Base-by-base conservation (phyloP, 352 stramenopile species). In the Globisporangium lucens region DNA sequence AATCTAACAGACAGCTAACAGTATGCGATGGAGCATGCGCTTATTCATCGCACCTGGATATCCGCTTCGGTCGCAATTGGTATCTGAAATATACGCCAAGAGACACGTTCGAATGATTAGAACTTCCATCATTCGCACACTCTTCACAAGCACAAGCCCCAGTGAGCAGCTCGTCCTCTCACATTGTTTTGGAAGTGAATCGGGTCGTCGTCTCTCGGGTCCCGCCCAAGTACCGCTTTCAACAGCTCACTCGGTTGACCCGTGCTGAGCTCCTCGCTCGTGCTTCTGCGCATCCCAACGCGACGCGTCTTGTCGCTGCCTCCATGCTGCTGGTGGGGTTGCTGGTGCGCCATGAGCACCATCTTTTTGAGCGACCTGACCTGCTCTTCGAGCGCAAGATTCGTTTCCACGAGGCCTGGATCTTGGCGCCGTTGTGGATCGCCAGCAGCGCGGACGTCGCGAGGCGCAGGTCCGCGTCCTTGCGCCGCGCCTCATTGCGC, bases 351-450 rank as follows among this genome's bases (percentile, higher is more conserved):
- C 38, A 68, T 59, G 61, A 75, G 60, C 24, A 85, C 52, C 57
- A 76, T 70, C 10, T 65, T 71, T 68, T 85, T 85, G 29, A 85
- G 72, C 38, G 75, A 76, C 59, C 74, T 71, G 22, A 85, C 75
- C 61, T 85, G 78, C 56, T 85, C 75, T 12, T 78, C 66, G 57
- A 85, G 66, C 30, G 78, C 78, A 15, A 82, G 62, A 51, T 85
- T 85, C 52, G 74, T 69, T 59, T 85, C 74, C 27, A 80, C 70
- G 7, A 83, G 68, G 61, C 75, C 36, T 83, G 73, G 13, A 83
- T 57, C 17, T 80, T 73, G n/a, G 38, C 24, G 56, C 17, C 71
- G 64, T 70, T 70, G 65, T 64, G 66, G 29, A 67, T 71, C 8
- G 49, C 56, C n/a, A 67, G 43, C 24, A 67, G 59, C 52, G 52